phyloP scores from a whole-genome alignment of 108 stramenopile genomes.

The Skeletonema grethae region DNA sequence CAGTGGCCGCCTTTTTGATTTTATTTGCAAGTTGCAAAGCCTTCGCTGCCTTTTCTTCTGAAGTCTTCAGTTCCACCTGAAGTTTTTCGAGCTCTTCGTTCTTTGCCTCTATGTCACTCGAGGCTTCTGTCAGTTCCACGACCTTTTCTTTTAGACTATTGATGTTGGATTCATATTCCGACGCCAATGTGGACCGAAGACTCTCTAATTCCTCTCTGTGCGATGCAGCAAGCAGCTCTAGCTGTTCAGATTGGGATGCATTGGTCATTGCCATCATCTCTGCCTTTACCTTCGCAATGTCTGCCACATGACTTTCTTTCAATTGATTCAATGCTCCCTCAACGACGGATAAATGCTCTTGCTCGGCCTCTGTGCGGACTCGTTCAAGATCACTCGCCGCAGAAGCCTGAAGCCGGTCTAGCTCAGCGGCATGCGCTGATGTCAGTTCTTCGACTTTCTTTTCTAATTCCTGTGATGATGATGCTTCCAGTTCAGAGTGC shows the following conservation, averaged over 20 bases:
- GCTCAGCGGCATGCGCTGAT: conserved; percentile 19
- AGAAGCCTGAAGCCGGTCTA: conserved; percentile 35
- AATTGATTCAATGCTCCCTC: neutral
- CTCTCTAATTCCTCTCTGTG: conserved; percentile 31
- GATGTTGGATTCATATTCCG: conserved; percentile 14
- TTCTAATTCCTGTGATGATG: neutral
- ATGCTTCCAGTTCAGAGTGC: conserved; percentile 31
- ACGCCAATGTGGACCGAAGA: conserved; percentile 1
- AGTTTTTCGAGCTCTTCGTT: conserved; percentile 44
- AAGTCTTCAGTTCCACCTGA: conserved; percentile 21
- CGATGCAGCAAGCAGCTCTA: conserved; percentile 21
- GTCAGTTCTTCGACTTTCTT: conserved; percentile 12
- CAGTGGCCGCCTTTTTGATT: conserved; percentile 48
- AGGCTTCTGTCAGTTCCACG: conserved; percentile 11
- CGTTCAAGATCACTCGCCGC: conserved; percentile 21
- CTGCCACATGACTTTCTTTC: conserved; percentile 6
- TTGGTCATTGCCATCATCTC: conserved; percentile 16
- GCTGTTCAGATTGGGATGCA: conserved; percentile 27
- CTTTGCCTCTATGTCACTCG: conserved; percentile 39
- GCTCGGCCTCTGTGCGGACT: neutral
- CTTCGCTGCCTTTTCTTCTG: conserved; percentile 42
- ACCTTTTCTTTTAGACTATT: conserved; percentile 17
- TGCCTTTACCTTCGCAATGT: conserved; percentile 9
- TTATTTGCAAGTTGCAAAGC: conserved; percentile 51
- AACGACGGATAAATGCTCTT: neutral